Evolutionary conservation across 192 early-diverging fungal genomes (phyloP), one percentile per base, ranked within the genome.

Genomic region (Pilobolus umbonatus): DNA sequence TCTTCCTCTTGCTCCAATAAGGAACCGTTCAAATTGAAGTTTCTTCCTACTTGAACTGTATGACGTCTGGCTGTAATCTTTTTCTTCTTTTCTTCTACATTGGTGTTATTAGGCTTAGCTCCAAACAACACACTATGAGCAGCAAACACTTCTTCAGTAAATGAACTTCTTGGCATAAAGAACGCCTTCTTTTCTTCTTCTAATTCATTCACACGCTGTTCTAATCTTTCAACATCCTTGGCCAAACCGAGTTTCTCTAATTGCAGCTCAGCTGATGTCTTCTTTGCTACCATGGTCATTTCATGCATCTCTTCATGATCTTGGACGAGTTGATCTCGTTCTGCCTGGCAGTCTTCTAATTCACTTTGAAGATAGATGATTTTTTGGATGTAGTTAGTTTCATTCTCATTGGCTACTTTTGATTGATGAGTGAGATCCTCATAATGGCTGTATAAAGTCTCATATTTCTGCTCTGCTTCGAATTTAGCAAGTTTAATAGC

Each of bases 391-490:
- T 39, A 17, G 25, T 3, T 4, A 7, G 52, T 57, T 26, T 75
- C 61, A n/a, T 30, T 17, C 7, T 60, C 57, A 22, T 60, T 40
- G 15, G 68, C 51, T 14, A 53, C 32, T 14, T 62, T 47, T 15
- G 68, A 30, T 21, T 45, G 36, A 11, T 28, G 29, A 15, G 67
- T 55, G 15, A 64, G 19, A 17, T 71, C 69, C 15, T 60, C 46
- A 43, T 53, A 64, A 4, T 51, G 52, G 14, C 47, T 42, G 14
- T 50, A 64, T 17, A 73, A 36, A 15, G 55, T 51, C 26, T 69
- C 59, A 19, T 69, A 62, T 42, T 65, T 60, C 53, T 74, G 72
- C 11, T 56, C 38, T 43, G 69, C 53, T 35, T 69, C 72, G 49
- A 60, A 71, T 15, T 72, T 67, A 39, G 57, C 68, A 14, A 63